These are phyloP conservation scores for Aspergillus brunneoviolaceus DNA, from an alignment of 2,329 filamentous ascomycete species.

Conservation along the genomic window DNA sequence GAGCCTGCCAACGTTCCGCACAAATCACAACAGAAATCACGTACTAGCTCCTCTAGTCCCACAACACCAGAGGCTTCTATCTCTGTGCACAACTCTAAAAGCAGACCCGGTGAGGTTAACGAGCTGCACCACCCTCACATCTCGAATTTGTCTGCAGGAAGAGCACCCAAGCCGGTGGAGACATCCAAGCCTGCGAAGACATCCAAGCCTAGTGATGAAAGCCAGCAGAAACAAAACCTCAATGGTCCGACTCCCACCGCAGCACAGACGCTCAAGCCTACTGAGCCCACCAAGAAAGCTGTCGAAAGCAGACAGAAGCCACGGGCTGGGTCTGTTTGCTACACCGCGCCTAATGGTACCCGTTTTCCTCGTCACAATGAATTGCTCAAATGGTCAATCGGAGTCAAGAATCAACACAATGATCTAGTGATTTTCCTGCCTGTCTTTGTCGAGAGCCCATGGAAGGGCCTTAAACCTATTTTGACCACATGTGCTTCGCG, in stretches of 20 bases:
- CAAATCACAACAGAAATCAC: neutral
- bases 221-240: neutral
- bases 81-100: neutral
- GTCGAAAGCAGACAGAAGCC: neutral
- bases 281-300: neutral
- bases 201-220: neutral
- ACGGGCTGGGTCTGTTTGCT: slow-evolving; percentile 1
- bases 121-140: neutral
- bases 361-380: slow-evolving; percentile 14
- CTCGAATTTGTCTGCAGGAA: neutral
- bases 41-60: neutral
- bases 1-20: neutral
- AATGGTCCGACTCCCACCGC: neutral
- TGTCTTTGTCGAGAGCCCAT: slow-evolving; percentile 23
- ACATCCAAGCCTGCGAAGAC: neutral
- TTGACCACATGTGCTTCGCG: slow-evolving; percentile 2
- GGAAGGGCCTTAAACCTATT: slow-evolving; percentile 16
- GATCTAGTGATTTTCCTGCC: slow-evolving; percentile 19
- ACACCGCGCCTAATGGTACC: slow-evolving; percentile 27
- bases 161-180: neutral
- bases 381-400: slow-evolving; percentile 17
- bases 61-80: neutral
- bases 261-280: neutral
- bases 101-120: neutral
- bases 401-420: slow-evolving; percentile 14